phyloP scores from a whole-genome alignment of 1,284 basidiomycete genomes.

The Baeospora myosura region DNA sequence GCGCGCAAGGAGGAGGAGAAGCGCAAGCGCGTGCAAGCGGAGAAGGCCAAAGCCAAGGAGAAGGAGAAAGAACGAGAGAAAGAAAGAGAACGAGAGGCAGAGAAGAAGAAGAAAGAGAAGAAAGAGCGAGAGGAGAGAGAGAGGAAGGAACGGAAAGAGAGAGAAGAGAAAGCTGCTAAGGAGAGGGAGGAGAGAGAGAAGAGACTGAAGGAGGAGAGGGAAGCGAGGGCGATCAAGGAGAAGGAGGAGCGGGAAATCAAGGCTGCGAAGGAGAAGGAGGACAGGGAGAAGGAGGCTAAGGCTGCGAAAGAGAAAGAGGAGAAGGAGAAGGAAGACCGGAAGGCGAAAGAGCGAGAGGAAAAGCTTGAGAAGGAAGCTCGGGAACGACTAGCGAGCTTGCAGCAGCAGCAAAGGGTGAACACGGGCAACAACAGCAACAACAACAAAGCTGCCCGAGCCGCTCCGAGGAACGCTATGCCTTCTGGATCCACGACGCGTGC shows the following conservation, averaged over 20 bases:
- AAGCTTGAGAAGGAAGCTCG: constrained; percentile 41
- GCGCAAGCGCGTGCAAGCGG: constrained; percentile 30
- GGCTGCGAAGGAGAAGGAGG: constrained; percentile 52
- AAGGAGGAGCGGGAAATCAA: constrained; percentile 62
- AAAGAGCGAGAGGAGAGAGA: constrained; percentile 48
- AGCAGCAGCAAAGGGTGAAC: constrained; percentile 34
- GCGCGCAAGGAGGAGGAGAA: constrained; percentile 47
- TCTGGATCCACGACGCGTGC: constrained; percentile 33
- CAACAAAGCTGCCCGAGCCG: constrained; percentile 25
- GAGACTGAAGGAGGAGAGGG: constrained; percentile 49
- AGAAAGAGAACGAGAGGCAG: constrained; percentile 42
- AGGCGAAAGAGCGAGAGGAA: constrained; percentile 39
- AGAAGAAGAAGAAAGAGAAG: constrained; percentile 31
- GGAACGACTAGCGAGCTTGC: constrained; percentile 48
- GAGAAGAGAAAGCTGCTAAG: constrained; percentile 64
- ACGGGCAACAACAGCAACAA: constrained; percentile 16
- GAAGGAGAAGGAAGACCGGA: constrained; percentile 29
- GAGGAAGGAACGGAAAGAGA: constrained; percentile 59
- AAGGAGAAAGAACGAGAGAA: constrained; percentile 41
- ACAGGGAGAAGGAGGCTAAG: constrained; percentile 44
- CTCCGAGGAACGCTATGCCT: constrained; percentile 40
- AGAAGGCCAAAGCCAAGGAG: constrained; percentile 39
- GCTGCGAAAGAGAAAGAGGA: constrained; percentile 54
- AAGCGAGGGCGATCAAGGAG: constrained; percentile 58
- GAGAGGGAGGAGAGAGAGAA: no score